Base-by-base conservation (phyloP, 1,284 basidiomycete species). In the Salmacisia buchloeana region DNA sequence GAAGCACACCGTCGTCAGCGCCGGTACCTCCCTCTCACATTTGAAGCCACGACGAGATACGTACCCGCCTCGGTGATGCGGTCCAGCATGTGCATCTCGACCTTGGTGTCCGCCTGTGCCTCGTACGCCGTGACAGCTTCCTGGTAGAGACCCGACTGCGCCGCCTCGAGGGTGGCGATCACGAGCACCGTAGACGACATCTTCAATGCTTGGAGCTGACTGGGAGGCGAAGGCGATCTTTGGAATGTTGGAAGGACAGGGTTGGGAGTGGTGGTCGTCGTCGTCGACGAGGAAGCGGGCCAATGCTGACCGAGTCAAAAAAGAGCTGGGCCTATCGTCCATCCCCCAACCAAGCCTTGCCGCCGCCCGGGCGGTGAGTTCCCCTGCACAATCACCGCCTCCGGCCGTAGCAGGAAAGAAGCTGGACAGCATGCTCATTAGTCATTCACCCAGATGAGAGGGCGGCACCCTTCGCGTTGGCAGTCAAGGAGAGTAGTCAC, bases 41-140 rank as follows among this genome's bases (percentile, higher is more conserved):
- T n/a, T 6, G 18, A 39, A n/a, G 31, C 12, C 23, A 34, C 15
- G n/a, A n/a, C 12, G 9, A 18, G 31, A n/a, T 21, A 63, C 66
- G 45, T 58, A 67, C 69, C 63, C 1, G 65, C 71, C 23, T 78
- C 74, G 15, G 74, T 78, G 41, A 79, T 62, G 10, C 77, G 73
- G 59, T 79, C 77, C 27, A 74, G 66, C 76, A 79, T 77, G 61
- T 79, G 69, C 68, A 78, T 78, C 60, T 79, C 77, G 5, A 78
- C 70, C 21, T 39, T 67, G 67, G 58, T 64, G 64, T 25, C 64
- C 65, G 5, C 64, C 64, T 63, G 38, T 2, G 54, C 18, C 54
- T 77, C 66, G 29, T 54, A 54, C 27, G 49, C 15, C 15, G 49
- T 54, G 46, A 78, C 71, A 0, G 64, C 69, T 18, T 67, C 63